These are phyloP conservation scores for Clavispora vitiphila DNA, from an alignment of 805 yeast species.

Conservation along the genomic window DNA sequence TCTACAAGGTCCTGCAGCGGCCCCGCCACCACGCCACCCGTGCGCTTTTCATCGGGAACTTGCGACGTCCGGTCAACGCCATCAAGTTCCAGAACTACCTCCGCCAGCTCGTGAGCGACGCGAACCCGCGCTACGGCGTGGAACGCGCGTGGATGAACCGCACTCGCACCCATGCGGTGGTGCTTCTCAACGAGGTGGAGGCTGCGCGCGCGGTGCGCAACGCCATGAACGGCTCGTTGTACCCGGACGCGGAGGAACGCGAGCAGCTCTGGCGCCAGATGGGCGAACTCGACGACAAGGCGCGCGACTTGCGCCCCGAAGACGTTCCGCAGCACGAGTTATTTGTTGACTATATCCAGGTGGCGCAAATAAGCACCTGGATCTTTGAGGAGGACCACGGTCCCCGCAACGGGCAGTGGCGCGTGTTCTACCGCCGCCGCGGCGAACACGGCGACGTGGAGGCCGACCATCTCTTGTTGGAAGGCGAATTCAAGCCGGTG, in stretches of 20 bases:
- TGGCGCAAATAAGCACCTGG: slow-evolving; percentile 42
- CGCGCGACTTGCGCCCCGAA: slow-evolving; percentile 3
- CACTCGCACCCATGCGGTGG: slow-evolving; percentile 38
- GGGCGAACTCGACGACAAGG: not conserved
- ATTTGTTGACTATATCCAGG: slow-evolving; percentile 42
- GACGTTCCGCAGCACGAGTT: slow-evolving; percentile 18
- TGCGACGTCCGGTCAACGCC: slow-evolving; percentile 35
- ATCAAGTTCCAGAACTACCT: slow-evolving; percentile 33
- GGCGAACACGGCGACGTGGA: slow-evolving; percentile 26
- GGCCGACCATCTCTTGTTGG: slow-evolving; percentile 28
- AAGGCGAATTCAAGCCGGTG: slow-evolving; percentile 10
- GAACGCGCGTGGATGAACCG: slow-evolving; percentile 44
- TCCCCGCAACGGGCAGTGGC: slow-evolving; percentile 44
- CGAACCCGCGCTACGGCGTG: slow-evolving; percentile 15
- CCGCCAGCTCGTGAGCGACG: slow-evolving; percentile 22
- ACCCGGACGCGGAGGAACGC: slow-evolving; percentile 29
- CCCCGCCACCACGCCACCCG: slow-evolving; percentile 36
- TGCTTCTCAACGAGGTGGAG: slow-evolving; percentile 33
- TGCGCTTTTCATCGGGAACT: slow-evolving; percentile 42
- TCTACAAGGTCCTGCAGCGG: slow-evolving; percentile 27
- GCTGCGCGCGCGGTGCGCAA: slow-evolving; percentile 36
- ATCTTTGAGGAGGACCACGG: slow-evolving; percentile 42
- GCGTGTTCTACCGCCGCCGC: slow-evolving; percentile 29
- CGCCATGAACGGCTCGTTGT: slow-evolving; percentile 28
- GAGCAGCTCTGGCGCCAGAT: slow-evolving; percentile 12